Conservation (phyloP, 2,329 filamentous ascomycete species). For the Endothia cerciana region DNA sequence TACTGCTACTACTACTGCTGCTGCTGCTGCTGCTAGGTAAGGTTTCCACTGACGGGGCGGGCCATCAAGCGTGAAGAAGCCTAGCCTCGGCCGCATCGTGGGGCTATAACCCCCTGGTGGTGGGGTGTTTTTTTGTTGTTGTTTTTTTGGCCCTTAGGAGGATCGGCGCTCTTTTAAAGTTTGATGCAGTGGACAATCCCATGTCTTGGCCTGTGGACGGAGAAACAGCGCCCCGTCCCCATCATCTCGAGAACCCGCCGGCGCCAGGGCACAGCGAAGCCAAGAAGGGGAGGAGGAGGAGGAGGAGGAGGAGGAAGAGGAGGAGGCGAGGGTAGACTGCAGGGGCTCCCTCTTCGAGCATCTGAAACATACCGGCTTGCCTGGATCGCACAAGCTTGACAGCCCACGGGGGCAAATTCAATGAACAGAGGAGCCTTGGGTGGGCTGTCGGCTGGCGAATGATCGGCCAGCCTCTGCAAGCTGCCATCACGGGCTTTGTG, state of each 20-base stretch:
- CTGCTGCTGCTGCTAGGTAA: neutral
- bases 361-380: slow-evolving; percentile 21
- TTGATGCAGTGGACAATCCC: too few species aligned
- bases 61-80: slow-evolving; percentile 7
- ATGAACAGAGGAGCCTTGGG: slow-evolving; percentile 19
- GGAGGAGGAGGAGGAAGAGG: neutral
- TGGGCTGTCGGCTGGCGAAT: slow-evolving; percentile 19
- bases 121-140: too few species aligned
- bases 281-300: too few species aligned
- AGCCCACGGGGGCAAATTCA: slow-evolving; percentile 4
- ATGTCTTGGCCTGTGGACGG: too few species aligned
- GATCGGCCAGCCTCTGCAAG: neutral
- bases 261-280: too few species aligned
- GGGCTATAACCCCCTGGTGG: too few species aligned
- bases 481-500: slow-evolving; percentile 1
- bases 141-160: too few species aligned
- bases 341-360: slow-evolving; percentile 21
- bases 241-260: too few species aligned
- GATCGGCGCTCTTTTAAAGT: too few species aligned
- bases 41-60: too few species aligned
- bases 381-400: slow-evolving; percentile 22
- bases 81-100: neutral
- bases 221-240: too few species aligned
- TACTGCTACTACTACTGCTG: neutral
- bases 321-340: neutral